A percentile compares a stretch with the other conserved stretches of the same genome.
These are phyloP conservation scores for Canavalia gladiata DNA, from an alignment of 306 rosid species.

Conservation along the genomic window DNA sequence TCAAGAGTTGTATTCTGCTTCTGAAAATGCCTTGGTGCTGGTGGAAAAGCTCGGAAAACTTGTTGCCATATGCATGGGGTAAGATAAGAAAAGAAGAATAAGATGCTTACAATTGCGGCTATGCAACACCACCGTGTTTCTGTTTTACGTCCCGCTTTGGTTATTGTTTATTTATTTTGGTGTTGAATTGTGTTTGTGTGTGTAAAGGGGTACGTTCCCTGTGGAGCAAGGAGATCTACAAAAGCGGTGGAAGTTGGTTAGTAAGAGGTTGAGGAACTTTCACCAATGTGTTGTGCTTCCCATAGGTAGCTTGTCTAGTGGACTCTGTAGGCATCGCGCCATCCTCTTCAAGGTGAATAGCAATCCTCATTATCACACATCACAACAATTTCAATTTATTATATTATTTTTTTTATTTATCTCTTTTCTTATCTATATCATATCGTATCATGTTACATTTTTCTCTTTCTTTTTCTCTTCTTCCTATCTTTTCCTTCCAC, in stretches of 20 bases:
- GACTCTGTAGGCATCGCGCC: constrained; percentile 97
- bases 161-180: constrained; percentile 8
- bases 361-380: no score
- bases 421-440: no score
- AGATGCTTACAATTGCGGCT: not conserved
- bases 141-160: not conserved
- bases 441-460: not conserved
- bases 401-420: no score
- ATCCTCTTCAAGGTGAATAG: constrained; percentile 90
- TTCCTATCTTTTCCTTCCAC: not conserved
- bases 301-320: constrained; percentile 85
- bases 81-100: constrained; percentile 34
- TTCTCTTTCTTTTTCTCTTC: not conserved
- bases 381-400: no score
- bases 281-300: constrained; percentile 92
- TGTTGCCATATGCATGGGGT: constrained; percentile 96
- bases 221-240: constrained; percentile 91
- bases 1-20: constrained; percentile 74
- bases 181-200: constrained; percentile 35
- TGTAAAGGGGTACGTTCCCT: constrained; percentile 79
- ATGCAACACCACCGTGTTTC: not conserved
- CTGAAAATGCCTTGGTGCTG: constrained; percentile 74
- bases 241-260: constrained; percentile 84
- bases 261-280: constrained; percentile 79
- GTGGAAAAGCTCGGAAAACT: constrained; percentile 93